A percentile compares a stretch with the other conserved stretches of the same genome.
These are phyloP conservation scores for Neurospora sp. DNA, from an alignment of 495 filamentous ascomycete genomes.

Conservation along the genomic window DNA sequence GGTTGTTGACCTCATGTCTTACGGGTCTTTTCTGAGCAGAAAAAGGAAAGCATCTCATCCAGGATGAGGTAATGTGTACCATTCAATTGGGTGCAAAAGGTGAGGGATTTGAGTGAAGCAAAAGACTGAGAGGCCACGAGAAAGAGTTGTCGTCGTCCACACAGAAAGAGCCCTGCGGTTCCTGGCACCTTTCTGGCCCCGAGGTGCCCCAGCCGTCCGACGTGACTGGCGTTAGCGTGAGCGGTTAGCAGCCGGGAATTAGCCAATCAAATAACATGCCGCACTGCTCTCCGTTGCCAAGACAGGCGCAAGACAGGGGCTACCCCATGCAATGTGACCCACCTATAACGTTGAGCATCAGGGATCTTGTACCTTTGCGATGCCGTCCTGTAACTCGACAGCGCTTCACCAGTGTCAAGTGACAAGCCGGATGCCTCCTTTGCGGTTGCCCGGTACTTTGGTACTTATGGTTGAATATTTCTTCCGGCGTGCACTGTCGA, in stretches of 20 bases:
- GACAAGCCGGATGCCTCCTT: constrained; percentile 8
- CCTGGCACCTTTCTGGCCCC: not conserved
- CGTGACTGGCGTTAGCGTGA: constrained; percentile 33
- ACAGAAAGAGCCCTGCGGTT: not conserved
- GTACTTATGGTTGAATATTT: not conserved
- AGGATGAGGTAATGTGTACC: not conserved
- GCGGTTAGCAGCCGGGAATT: constrained; percentile 27
- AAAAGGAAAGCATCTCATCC: not conserved
- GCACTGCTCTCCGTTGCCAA: constrained; percentile 10
- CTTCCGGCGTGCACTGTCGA: not conserved
- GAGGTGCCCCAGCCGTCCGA: constrained; percentile 8
- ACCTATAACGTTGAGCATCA: not conserved
- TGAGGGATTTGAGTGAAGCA: not conserved
- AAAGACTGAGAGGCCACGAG: not conserved
- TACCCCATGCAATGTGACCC: not conserved
- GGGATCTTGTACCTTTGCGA: constrained; percentile 13
- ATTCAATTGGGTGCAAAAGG: not conserved
- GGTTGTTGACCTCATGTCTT: not conserved
- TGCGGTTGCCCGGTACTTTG: not conserved
- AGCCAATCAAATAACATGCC: constrained; percentile 27
- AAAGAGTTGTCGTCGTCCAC: not conserved
- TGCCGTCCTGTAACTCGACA: constrained; percentile 16
- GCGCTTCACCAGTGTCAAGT: constrained; percentile 21
- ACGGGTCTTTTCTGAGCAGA: not conserved
- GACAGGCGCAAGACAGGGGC: constrained; percentile 13